phyloP scores from a whole-genome alignment of 1,139 yeast genomes.

The Taphrina pruni region DNA sequence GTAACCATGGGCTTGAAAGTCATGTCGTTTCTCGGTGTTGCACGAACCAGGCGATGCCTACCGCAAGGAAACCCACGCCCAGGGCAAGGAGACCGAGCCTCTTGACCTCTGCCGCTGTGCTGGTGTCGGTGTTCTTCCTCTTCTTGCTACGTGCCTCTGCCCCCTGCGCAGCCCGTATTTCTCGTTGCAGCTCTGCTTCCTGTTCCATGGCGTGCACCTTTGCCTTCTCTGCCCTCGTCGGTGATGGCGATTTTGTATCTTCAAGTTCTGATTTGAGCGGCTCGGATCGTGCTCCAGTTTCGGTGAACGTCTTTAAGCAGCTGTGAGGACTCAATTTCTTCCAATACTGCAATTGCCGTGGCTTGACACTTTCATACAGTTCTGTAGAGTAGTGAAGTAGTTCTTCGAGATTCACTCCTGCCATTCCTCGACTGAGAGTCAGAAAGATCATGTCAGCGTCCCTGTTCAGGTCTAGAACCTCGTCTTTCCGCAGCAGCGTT shows the following conservation, averaged over 20 bases:
- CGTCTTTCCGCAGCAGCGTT: conserved; percentile 17
- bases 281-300: not conserved
- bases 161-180: not conserved
- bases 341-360: conserved; percentile 29
- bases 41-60: conserved; percentile 23
- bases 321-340: conserved; percentile 14
- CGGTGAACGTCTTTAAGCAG: conserved; percentile 16
- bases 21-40: conserved; percentile 32
- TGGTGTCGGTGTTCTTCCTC: not conserved
- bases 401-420: not conserved
- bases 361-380: conserved; percentile 21
- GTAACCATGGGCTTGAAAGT: not conserved
- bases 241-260: not conserved
- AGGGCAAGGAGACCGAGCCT: conserved; percentile 11
- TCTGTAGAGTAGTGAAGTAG: conserved; percentile 2
- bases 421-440: conserved; percentile 7
- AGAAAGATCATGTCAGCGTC: conserved; percentile 31
- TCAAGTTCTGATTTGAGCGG: not conserved
- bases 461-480: conserved; percentile 8
- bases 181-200: conserved; percentile 9
- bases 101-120: not conserved
- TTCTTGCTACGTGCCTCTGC: not conserved
- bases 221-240: not conserved
- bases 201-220: not conserved
- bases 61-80: conserved; percentile 21